phyloP scores from a whole-genome alignment of 2,329 filamentous ascomycete genomes.

The Zasmidium citrigriseum region DNA sequence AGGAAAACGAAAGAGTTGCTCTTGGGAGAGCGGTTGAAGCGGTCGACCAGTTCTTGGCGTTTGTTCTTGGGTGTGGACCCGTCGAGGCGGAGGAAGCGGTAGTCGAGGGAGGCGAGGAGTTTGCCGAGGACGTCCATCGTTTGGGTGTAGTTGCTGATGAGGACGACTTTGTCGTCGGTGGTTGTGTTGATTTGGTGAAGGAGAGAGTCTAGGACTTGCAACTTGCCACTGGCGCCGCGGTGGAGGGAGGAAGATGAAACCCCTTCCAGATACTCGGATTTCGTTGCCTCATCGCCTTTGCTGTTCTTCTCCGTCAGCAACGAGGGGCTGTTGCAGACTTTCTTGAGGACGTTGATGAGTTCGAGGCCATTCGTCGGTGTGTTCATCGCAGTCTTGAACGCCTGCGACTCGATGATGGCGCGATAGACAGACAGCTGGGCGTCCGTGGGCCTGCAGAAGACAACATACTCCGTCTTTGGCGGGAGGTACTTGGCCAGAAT shows the following conservation, averaged over 20 bases:
- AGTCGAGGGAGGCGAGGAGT: conserved; percentile 60
- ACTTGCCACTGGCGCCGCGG: conserved; percentile 63
- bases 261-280: conserved; percentile 33
- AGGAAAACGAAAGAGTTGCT: conserved; percentile 67
- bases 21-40: conserved; percentile 64
- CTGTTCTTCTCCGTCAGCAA: conserved; percentile 55
- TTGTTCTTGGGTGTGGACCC: conserved; percentile 65
- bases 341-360: conserved; percentile 72
- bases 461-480: conserved; percentile 67
- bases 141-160: conserved; percentile 76
- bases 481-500: conserved; percentile 67
- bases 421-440: conserved; percentile 64
- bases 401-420: conserved; percentile 63
- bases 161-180: conserved; percentile 69
- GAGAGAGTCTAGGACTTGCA: conserved; percentile 67
- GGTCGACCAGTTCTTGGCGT: conserved; percentile 68
- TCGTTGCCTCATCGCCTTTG: conserved; percentile 39
- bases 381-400: conserved; percentile 63
- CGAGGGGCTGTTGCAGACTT: conserved; percentile 71
- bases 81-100: conserved; percentile 68
- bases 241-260: conserved; percentile 59
- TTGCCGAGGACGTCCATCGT: conserved; percentile 68
- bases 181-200: conserved; percentile 61
- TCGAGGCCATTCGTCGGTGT: conserved; percentile 65
- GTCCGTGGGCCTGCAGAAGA: conserved; percentile 65